Percentiles rank a stretch among this genome's conserved stretches.
Conservation (phyloP, 176 grass and related monocot genomes). For the Coix lacrymajobi region DNA sequence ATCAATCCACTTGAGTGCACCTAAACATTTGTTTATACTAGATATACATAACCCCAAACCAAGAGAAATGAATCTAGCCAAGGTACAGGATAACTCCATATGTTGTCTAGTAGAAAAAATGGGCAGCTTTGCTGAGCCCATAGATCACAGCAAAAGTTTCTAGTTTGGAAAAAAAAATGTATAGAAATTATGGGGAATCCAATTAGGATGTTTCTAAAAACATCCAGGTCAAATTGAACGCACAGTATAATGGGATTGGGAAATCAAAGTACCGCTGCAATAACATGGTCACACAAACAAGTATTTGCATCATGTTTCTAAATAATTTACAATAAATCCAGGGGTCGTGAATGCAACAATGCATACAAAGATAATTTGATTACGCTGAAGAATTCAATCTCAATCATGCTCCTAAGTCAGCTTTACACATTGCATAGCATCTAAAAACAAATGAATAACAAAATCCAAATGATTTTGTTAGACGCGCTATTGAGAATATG, state of each 20-base stretch:
- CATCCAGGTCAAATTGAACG: neutral
- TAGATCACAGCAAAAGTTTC: neutral
- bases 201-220: conserved; percentile 2
- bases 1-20: neutral
- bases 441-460: neutral
- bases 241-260: conserved; percentile 2
- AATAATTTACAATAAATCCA: neutral
- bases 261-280: neutral
- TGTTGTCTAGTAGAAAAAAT: neutral
- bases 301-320: neutral
- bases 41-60: neutral
- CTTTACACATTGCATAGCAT: conserved; percentile 4
- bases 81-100: conserved; percentile 5
- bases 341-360: neutral
- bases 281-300: neutral
- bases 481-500: neutral
- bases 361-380: neutral
- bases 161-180: neutral
- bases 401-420: neutral
- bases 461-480: neutral
- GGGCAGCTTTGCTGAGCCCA: neutral
- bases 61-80: conserved; percentile 1
- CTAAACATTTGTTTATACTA: neutral
- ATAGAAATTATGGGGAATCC: neutral
- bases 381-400: neutral